Percentiles rank a stretch among this genome's conserved stretches.
Evolutionary conservation across 352 stramenopile species (phyloP).

Genomic region (Thraustotheca clavata): DNA sequence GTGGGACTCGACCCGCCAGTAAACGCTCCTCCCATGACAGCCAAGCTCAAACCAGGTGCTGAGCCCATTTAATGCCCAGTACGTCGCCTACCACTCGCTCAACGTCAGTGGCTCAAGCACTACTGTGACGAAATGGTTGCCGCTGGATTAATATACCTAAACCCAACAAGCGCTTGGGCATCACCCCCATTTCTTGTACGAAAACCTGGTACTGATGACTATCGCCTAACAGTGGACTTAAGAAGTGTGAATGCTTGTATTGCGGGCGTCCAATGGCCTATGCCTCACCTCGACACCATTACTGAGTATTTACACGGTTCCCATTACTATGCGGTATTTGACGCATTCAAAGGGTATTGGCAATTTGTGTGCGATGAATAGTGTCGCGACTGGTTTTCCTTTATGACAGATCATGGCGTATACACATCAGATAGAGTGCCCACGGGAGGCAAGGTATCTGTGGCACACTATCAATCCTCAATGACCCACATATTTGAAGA

Average conservation of each 20-base stretch:
- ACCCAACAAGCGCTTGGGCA: slow-evolving; percentile 16
- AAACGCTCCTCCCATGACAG: slow-evolving; percentile 21
- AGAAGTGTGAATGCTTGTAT: slow-evolving; percentile 14
- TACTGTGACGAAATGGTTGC: slow-evolving; percentile 19
- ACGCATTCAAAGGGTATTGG: slow-evolving; percentile 20
- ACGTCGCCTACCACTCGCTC: not conserved
- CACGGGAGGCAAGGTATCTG: not conserved
- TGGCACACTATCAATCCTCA: not conserved
- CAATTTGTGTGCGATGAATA: slow-evolving; percentile 16
- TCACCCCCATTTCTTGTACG: slow-evolving; percentile 22
- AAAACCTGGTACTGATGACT: slow-evolving; percentile 19
- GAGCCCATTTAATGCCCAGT: slow-evolving; percentile 13
- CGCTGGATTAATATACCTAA: slow-evolving; percentile 13
- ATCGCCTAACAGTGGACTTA: slow-evolving; percentile 13
- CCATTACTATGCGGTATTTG: not conserved
- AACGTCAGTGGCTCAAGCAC: not conserved
- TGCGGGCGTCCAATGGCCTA: slow-evolving; percentile 17
- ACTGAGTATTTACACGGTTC: slow-evolving; percentile 11
- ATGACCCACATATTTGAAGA: not conserved
- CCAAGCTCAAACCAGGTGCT: slow-evolving; percentile 16
- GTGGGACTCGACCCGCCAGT: slow-evolving; percentile 17
- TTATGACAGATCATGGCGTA: slow-evolving; percentile 20
- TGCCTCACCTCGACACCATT: slow-evolving; percentile 17
- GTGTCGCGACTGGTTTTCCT: slow-evolving; percentile 14
- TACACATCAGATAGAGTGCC: slow-evolving; percentile 8